A percentile compares a stretch with the other conserved stretches of the same genome.
phyloP scores from a whole-genome alignment of 2,329 filamentous ascomycete species.

The Xylaria polymorpha region DNA sequence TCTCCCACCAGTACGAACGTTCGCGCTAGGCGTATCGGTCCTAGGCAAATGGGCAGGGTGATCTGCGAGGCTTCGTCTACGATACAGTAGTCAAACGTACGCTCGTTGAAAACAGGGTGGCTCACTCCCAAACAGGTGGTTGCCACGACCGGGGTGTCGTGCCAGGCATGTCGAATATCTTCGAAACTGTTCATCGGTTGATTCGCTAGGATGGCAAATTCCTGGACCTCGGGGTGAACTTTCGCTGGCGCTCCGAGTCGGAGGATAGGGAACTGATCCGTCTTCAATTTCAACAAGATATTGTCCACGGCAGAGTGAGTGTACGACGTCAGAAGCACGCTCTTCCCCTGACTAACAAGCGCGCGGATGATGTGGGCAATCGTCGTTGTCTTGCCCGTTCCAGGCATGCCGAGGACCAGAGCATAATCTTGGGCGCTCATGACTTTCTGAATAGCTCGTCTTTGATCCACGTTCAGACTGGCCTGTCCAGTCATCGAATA shows the following conservation, averaged over 20 bases:
- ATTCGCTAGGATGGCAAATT: constrained; percentile 83
- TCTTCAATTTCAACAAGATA: constrained; percentile 89
- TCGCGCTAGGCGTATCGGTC: constrained; percentile 90
- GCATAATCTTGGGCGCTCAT: constrained; percentile 97
- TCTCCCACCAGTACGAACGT: constrained; percentile 97
- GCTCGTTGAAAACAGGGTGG: constrained; percentile 87
- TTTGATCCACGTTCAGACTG: constrained; percentile 87
- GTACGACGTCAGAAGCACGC: constrained; percentile 91
- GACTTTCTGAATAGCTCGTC: constrained; percentile 88
- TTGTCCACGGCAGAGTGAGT: constrained; percentile 99
- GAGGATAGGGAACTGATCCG: constrained; percentile 80
- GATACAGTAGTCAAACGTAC: constrained; percentile 97
- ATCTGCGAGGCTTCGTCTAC: constrained; percentile 99
- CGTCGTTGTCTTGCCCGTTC: constrained; percentile 97
- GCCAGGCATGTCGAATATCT: constrained; percentile 85
- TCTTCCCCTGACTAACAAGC: constrained; percentile 88
- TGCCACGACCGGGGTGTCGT: constrained; percentile 87
- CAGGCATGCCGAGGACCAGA: constrained; percentile 97
- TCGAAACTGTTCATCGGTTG: constrained; percentile 81
- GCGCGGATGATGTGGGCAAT: constrained; percentile 97
- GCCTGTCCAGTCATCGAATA: constrained; percentile 71
- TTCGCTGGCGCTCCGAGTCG: constrained; percentile 88
- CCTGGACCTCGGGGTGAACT: constrained; percentile 86
- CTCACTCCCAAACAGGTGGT: constrained; percentile 95
- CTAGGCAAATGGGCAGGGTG: constrained; percentile 92